Conservation (phyloP, 2,329 filamentous ascomycete species). For the Aureobasidium melanogenum region DNA sequence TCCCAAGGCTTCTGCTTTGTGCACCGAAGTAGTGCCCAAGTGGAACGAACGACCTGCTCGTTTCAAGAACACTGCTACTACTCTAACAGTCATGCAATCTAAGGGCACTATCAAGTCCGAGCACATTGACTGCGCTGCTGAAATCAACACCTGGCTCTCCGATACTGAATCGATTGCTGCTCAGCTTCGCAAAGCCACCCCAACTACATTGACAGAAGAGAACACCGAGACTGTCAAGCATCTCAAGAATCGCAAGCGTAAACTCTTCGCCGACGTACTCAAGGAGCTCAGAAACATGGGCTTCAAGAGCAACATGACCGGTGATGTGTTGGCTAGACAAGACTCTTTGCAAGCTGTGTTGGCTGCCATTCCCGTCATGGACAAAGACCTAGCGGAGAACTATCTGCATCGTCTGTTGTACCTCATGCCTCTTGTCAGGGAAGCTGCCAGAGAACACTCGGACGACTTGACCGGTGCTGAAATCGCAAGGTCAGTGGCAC, state of each 20-base stretch:
- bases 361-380: slow-evolving; percentile 39
- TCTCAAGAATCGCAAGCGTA: slow-evolving; percentile 81
- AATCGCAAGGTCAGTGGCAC: slow-evolving; percentile 67
- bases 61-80: slow-evolving; percentile 61
- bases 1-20: background rate
- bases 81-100: slow-evolving; percentile 64
- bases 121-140: slow-evolving; percentile 46
- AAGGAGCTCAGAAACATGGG: slow-evolving; percentile 83
- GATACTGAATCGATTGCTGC: slow-evolving; percentile 20
- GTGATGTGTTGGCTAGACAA: slow-evolving; percentile 64
- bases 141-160: slow-evolving; percentile 11
- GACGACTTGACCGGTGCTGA: slow-evolving; percentile 78
- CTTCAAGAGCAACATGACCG: slow-evolving; percentile 71
- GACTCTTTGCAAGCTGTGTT: slow-evolving; percentile 62
- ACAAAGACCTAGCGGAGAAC: slow-evolving; percentile 46
- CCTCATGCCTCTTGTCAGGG: slow-evolving; percentile 58
- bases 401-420: slow-evolving; percentile 75
- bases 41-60: slow-evolving; percentile 47
- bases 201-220: slow-evolving; percentile 70
- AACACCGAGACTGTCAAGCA: slow-evolving; percentile 79
- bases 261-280: slow-evolving; percentile 80
- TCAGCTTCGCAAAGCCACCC: slow-evolving; percentile 76
- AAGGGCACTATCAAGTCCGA: slow-evolving; percentile 47
- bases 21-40: slow-evolving; percentile 15
- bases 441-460: slow-evolving; percentile 62